Evolutionary conservation across 495 filamentous ascomycete species (phyloP).

Genomic region (Hypoxylon intermedium): DNA sequence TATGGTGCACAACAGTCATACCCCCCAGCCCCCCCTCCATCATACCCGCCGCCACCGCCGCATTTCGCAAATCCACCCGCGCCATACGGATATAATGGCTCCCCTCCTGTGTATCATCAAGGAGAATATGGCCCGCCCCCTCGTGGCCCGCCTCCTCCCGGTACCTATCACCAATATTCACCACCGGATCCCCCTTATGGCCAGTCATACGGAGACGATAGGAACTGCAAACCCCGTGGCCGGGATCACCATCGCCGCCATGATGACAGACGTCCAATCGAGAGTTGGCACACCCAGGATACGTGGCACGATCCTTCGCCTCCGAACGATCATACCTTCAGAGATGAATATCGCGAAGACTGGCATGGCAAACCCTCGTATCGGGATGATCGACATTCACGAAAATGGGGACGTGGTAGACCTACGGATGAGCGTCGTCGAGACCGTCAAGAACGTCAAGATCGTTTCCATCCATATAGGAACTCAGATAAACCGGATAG

Average conservation of each 20-base stretch:
- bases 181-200: conserved; percentile 20
- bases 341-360: conserved; percentile 25
- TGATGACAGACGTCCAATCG: conserved; percentile 25
- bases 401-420: conserved; percentile 23
- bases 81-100: conserved; percentile 39
- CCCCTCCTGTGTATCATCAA: conserved; percentile 43
- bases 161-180: conserved; percentile 21
- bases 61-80: conserved; percentile 26
- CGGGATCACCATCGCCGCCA: conserved; percentile 30
- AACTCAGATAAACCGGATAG: conserved; percentile 35
- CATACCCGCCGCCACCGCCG: conserved; percentile 36
- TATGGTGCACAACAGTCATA: conserved; percentile 32
- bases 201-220: conserved; percentile 28
- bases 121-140: conserved; percentile 34
- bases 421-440: conserved; percentile 28
- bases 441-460: conserved; percentile 30
- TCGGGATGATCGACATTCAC: conserved; percentile 27
- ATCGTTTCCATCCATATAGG: conserved; percentile 30
- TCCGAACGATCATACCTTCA: conserved; percentile 10
- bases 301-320: conserved; percentile 18
- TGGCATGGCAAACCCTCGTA: conserved; percentile 21
- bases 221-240: conserved; percentile 20
- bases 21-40: conserved; percentile 29
- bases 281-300: conserved; percentile 26
- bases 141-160: conserved; percentile 21